Evolutionary conservation across 2,329 filamentous ascomycete genomes (phyloP).

Genomic region (Sordariomycetes sp.): DNA sequence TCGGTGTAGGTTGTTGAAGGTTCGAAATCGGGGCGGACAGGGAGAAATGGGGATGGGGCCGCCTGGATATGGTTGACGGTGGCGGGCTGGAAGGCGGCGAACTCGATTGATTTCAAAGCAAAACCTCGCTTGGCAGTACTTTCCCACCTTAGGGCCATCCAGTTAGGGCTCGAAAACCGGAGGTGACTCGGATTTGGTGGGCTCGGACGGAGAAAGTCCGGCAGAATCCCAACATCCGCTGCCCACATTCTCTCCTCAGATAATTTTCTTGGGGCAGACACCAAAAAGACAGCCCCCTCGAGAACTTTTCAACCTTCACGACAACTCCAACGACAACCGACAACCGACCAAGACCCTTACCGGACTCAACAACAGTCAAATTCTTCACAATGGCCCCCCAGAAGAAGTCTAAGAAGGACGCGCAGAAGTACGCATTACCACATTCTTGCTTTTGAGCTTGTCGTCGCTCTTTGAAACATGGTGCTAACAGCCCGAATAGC

Average conservation of each 20-base stretch:
- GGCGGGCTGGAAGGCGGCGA: slow-evolving; percentile 14
- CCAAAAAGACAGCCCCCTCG: slow-evolving; percentile 8
- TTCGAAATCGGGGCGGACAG: slow-evolving; percentile 10
- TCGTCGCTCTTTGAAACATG: slow-evolving; percentile 30
- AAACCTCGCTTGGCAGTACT: slow-evolving; percentile 7
- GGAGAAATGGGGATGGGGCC: background rate
- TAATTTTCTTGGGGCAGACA: slow-evolving; percentile 1
- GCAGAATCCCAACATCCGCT: background rate
- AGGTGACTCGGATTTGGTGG: background rate
- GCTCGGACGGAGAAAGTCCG: background rate
- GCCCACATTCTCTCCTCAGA: slow-evolving; percentile 3
- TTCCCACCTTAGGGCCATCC: background rate
- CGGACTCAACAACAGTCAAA: slow-evolving; percentile 15
- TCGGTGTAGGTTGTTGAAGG: slow-evolving; percentile 19
- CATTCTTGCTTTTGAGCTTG: too few relatives aligned
- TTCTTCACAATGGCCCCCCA: slow-evolving; percentile 52
- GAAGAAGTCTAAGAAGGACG: slow-evolving; percentile 81
- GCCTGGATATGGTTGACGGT: background rate
- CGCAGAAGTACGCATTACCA: slow-evolving; percentile 38
- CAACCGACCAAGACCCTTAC: slow-evolving; percentile 13
- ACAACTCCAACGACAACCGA: slow-evolving; percentile 16
- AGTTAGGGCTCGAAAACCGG: slow-evolving; percentile 2
- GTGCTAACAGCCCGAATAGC: slow-evolving; percentile 10
- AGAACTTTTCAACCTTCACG: slow-evolving; percentile 12
- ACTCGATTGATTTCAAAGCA: slow-evolving; percentile 46